Evolutionary conservation across 768 basidiomycete genomes (phyloP).

Genomic region (Mycena rebaudengoi): DNA sequence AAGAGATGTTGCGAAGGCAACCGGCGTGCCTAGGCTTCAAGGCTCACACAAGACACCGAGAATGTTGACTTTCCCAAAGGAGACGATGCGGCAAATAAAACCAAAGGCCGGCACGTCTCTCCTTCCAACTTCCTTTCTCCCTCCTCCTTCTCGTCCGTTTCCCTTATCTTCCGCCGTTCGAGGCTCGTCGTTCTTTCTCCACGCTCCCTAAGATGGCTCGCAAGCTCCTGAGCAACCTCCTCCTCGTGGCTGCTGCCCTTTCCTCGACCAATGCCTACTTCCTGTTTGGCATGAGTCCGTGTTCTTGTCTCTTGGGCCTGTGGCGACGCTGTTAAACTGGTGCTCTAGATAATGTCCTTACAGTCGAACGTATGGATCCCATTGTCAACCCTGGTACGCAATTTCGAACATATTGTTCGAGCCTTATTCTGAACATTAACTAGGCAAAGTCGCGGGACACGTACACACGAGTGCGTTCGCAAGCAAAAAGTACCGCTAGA

Average conservation of each 20-base stretch:
- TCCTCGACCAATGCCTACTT: slow-evolving; percentile 27
- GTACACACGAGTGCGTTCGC: slow-evolving; percentile 44
- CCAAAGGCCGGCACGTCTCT: slow-evolving; percentile 34
- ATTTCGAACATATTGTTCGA: not conserved
- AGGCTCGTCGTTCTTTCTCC: slow-evolving; percentile 14
- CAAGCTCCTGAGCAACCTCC: slow-evolving; percentile 19
- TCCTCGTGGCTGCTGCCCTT: slow-evolving; percentile 24
- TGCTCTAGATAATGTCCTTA: slow-evolving; percentile 49
- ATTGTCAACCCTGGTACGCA: slow-evolving; percentile 48
- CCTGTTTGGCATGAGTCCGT: slow-evolving; percentile 21
- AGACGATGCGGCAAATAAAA: not conserved
- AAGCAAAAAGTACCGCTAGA: not conserved
- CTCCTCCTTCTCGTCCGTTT: not conserved
- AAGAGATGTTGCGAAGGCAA: not conserved
- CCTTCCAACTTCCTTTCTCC: slow-evolving; percentile 2
- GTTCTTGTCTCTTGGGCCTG: not conserved
- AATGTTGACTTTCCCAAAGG: not conserved
- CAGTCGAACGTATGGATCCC: slow-evolving; percentile 59
- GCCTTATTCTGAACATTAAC: not conserved
- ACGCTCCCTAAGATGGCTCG: slow-evolving; percentile 20
- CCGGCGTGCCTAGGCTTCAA: not conserved
- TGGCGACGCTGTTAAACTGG: not conserved
- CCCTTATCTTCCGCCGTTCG: slow-evolving; percentile 19
- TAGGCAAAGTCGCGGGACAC: slow-evolving; percentile 54
- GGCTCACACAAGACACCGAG: not conserved